Evolutionary conservation across 805 yeast genomes (phyloP).

Genomic region (Isabelozyma pseudorhagii): DNA sequence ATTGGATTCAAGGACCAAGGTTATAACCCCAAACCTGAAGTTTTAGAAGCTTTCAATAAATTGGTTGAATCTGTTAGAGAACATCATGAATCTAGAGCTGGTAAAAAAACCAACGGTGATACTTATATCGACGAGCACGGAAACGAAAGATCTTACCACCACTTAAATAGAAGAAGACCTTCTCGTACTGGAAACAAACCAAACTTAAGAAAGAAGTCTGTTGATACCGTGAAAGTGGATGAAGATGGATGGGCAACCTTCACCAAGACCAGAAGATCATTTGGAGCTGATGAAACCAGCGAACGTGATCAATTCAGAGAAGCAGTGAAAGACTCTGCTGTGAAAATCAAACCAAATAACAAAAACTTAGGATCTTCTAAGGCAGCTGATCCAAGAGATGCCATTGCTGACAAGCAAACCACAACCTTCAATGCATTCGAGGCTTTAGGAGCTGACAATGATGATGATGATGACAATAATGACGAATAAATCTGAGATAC

Average conservation of each 20-base stretch:
- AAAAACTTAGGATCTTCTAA: conserved; percentile 72
- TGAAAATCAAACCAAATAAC: conserved; percentile 66
- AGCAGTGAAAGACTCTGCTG: conserved; percentile 42
- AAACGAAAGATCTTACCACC: conserved; percentile 42
- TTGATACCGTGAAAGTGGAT: conserved; percentile 53
- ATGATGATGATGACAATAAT: conserved; percentile 20
- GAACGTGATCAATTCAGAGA: conserved; percentile 47
- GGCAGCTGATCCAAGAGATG: conserved; percentile 71
- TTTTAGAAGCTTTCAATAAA: conserved; percentile 60
- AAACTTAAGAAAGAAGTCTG: conserved; percentile 55
- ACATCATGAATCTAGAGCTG: conserved; percentile 25
- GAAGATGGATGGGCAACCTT: conserved; percentile 84
- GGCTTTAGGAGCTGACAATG: conserved; percentile 65
- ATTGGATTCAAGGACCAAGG: conserved; percentile 55
- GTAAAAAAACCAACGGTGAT: conserved; percentile 36
- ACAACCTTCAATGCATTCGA: conserved; percentile 77
- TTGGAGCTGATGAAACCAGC: conserved; percentile 48
- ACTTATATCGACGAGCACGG: conserved; percentile 45
- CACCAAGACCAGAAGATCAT: conserved; percentile 44
- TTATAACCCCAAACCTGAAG: conserved; percentile 58
- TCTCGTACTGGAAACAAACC: conserved; percentile 50
- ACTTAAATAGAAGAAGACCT: conserved; percentile 60
- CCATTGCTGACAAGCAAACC: conserved; percentile 63
- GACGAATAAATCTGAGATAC: conserved; percentile 3
- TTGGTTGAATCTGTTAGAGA: conserved; percentile 67